Percentiles rank a stretch among this genome's conserved stretches.
Evolutionary conservation across 2,329 filamentous ascomycete genomes (phyloP).

Genomic region (Monosporascus sp.): DNA sequence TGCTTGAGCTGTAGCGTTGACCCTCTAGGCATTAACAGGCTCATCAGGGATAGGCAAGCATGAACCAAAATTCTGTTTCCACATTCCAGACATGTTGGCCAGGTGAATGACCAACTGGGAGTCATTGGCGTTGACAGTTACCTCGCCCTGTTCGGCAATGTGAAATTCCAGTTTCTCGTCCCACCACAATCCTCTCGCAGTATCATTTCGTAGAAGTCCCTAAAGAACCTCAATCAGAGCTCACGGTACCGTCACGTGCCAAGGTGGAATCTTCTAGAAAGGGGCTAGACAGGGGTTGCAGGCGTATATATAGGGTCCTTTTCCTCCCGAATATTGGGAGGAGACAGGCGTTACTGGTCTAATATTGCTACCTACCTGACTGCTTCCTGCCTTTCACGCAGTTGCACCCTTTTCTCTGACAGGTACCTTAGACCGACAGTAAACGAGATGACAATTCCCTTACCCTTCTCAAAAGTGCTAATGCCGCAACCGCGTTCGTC

Average conservation of each 20-base stretch:
- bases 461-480: not conserved
- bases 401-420: too few relatives aligned
- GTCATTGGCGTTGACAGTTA: not conserved
- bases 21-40: not conserved
- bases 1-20: not conserved
- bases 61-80: constrained; percentile 1
- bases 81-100: not conserved
- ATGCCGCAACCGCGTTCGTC: not conserved
- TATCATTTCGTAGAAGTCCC: not conserved
- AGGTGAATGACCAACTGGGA: not conserved
- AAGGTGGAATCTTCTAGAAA: too few relatives aligned
- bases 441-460: not conserved
- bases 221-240: not conserved
- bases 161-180: not conserved
- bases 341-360: too few relatives aligned
- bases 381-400: too few relatives aligned
- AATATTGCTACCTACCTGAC: too few relatives aligned
- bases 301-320: too few relatives aligned
- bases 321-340: too few relatives aligned
- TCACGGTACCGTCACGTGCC: not conserved
- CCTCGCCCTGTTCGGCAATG: not conserved
- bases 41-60: not conserved
- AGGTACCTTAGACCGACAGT: not conserved
- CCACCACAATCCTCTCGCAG: not conserved
- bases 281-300: too few relatives aligned